phyloP scores from a whole-genome alignment of 1,284 basidiomycete species.

The Ganoderma sinense region DNA sequence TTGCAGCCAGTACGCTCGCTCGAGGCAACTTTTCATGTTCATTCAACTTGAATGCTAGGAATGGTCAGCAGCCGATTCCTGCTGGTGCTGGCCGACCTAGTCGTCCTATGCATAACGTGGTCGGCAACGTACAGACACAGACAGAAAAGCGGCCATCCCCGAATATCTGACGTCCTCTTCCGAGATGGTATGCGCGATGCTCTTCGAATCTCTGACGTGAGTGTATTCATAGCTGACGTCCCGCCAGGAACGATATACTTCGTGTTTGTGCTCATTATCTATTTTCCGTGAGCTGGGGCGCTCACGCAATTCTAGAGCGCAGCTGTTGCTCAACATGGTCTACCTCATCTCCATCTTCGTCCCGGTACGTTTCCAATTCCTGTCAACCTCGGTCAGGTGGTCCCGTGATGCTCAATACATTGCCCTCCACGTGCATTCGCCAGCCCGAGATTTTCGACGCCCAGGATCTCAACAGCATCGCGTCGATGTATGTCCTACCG shows the following conservation, averaged over 20 bases:
- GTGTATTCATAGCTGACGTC: too few relatives aligned
- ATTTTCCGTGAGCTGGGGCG: too few relatives aligned
- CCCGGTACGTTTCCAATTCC: background rate
- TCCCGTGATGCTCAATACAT: too few relatives aligned
- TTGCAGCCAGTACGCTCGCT: background rate
- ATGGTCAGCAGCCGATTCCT: background rate
- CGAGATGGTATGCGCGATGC: background rate
- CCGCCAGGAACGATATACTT: constrained; percentile 13
- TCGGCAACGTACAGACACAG: background rate
- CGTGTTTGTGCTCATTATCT: constrained; percentile 7
- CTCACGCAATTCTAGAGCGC: background rate
- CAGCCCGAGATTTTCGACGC: background rate
- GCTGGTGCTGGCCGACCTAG: constrained; percentile 2
- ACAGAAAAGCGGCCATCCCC: background rate
- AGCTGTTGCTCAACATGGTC: background rate
- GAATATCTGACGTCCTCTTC: constrained; percentile 3
- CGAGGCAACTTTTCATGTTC: background rate
- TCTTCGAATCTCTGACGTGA: background rate
- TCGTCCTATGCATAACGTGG: background rate
- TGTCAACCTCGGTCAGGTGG: too few relatives aligned
- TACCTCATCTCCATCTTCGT: constrained; percentile 5
- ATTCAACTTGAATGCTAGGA: background rate
- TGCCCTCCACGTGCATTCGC: background rate
- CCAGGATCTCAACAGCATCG: constrained; percentile 5
- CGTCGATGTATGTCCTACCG: constrained; percentile 5